These are phyloP conservation scores for Xerocomellus dryophilus DNA, from an alignment of 768 basidiomycete species.

Conservation along the genomic window DNA sequence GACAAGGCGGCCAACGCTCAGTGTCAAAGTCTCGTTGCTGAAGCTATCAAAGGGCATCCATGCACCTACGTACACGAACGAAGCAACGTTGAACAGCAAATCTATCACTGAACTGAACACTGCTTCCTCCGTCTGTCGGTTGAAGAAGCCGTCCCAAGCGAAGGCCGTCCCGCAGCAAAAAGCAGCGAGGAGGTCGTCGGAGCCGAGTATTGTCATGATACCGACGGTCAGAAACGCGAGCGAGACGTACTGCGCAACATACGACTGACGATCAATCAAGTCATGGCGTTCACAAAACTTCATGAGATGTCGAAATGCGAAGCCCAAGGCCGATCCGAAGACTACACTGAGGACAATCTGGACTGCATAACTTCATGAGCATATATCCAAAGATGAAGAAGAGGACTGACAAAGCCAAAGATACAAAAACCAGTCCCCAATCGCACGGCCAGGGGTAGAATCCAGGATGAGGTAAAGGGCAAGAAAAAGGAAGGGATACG, in stretches of 20 bases:
- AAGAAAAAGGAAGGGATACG: constrained; percentile 91
- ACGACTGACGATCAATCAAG: constrained; percentile 91
- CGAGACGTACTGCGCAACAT: constrained; percentile 88
- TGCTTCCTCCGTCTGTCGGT: constrained; percentile 89
- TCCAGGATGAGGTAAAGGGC: constrained; percentile 85
- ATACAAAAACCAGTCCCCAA: constrained; percentile 84
- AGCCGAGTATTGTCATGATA: constrained; percentile 77
- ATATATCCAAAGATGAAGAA: not conserved
- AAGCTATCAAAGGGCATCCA: constrained; percentile 94
- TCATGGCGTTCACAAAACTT: constrained; percentile 84
- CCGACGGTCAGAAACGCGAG: constrained; percentile 85
- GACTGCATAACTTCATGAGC: constrained; percentile 43
- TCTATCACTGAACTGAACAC: constrained; percentile 97
- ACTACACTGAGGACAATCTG: constrained; percentile 73
- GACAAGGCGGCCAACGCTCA: constrained; percentile 82
- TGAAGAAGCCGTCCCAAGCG: constrained; percentile 95
- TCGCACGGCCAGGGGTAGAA: constrained; percentile 52
- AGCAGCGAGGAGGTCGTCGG: constrained; percentile 91
- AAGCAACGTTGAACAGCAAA: constrained; percentile 91
- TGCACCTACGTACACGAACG: constrained; percentile 94
- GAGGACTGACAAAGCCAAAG: constrained; percentile 79
- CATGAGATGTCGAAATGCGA: constrained; percentile 83
- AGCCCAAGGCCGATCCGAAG: constrained; percentile 75
- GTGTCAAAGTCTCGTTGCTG: constrained; percentile 56
- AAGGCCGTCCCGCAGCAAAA: constrained; percentile 96